Evolutionary conservation across 2,329 filamentous ascomycete species (phyloP).

Genomic region (Pleurostoma richardsiae): DNA sequence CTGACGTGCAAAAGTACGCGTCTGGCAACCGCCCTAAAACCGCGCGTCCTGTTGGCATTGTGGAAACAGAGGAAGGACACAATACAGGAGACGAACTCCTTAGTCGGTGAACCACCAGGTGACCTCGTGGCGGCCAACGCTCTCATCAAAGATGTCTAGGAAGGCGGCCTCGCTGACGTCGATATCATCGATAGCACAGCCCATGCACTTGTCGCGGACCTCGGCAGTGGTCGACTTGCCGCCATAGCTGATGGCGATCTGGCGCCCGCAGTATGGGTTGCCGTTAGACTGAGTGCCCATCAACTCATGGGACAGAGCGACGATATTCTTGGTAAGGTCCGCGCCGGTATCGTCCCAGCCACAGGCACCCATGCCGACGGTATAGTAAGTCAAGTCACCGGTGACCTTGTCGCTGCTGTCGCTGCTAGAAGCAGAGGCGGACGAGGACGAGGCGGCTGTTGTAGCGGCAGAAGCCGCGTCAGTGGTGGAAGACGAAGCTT

Average conservation of each 20-base stretch:
- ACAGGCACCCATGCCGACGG: conserved; percentile 63
- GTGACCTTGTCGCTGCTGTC: conserved; percentile 23
- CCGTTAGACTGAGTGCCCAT: conserved; percentile 62
- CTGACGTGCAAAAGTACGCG: too few relatives aligned
- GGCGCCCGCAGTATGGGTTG: conserved; percentile 68
- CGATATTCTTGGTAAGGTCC: conserved; percentile 52
- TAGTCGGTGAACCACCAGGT: conserved; percentile 37
- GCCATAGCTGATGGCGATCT: conserved; percentile 11
- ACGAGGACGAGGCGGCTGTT: conserved; percentile 13
- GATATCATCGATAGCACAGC: conserved; percentile 5
- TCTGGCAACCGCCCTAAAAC: too few relatives aligned
- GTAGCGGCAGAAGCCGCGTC: conserved; percentile 17
- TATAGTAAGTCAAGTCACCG: conserved; percentile 73
- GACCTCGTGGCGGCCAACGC: conserved; percentile 32
- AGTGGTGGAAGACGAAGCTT: conserved; percentile 17
- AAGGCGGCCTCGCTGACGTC: conserved; percentile 18
- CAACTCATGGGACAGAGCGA: conserved; percentile 61
- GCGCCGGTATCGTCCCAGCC: conserved; percentile 55
- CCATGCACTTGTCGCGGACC: conserved; percentile 11
- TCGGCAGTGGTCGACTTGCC: conserved; percentile 18
- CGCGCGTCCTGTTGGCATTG: too few relatives aligned
- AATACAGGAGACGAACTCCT: neutral
- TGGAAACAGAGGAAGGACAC: too few relatives aligned
- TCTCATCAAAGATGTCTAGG: conserved; percentile 42
- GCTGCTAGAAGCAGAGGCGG: conserved; percentile 8